Evolutionary conservation across 306 rosid genomes (phyloP).

Genomic region (Psophocarpus tetragonolobus): DNA sequence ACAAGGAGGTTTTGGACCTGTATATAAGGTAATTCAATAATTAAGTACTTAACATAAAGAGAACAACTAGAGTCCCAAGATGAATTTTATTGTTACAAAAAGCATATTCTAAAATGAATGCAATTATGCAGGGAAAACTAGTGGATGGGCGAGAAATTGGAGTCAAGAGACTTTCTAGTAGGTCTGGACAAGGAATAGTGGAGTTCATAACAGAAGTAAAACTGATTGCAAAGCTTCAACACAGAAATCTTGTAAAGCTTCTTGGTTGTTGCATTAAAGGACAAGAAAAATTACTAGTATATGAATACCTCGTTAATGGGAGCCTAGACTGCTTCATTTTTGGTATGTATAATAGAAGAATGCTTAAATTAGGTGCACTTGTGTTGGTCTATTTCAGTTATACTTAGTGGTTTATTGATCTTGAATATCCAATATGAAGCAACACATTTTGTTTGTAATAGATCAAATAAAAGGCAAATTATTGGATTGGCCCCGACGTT

Average conservation of each 20-base stretch:
- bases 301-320: slow-evolving; percentile 9
- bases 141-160: slow-evolving; percentile 16
- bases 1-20: not conserved
- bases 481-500: not conserved
- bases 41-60: not conserved
- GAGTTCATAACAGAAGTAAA: no score
- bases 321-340: not conserved
- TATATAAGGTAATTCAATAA: slow-evolving; percentile 14
- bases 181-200: no score
- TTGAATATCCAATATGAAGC: not conserved
- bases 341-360: not conserved
- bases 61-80: not conserved
- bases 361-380: not conserved
- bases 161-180: no score
- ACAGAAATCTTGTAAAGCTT: slow-evolving; percentile 43
- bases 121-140: not conserved
- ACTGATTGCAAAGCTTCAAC: slow-evolving; percentile 1
- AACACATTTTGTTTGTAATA: not conserved
- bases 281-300: not conserved
- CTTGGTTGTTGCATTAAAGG: slow-evolving; percentile 38
- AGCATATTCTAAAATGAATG: not conserved
- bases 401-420: not conserved
- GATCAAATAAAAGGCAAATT: not conserved
- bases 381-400: not conserved
- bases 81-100: not conserved